Evolutionary conservation across 352 stramenopile genomes (phyloP).

Genomic region (Pythium monospermum): DNA sequence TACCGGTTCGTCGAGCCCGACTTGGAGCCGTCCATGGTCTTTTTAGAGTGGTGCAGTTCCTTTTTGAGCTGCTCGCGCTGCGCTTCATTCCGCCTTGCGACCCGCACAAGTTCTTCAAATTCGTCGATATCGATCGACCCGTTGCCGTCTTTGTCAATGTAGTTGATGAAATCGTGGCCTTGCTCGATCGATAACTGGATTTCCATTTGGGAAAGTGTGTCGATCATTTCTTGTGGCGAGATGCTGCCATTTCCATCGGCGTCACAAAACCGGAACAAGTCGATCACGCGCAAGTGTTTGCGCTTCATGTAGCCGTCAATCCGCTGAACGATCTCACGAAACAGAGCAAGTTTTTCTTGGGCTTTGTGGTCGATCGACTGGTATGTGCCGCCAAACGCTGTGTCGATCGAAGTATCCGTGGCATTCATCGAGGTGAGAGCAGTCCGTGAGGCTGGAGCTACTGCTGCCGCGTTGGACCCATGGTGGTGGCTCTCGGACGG

Average conservation of each 20-base stretch:
- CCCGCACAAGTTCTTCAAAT: slow-evolving; percentile 77
- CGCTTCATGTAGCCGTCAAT: slow-evolving; percentile 85
- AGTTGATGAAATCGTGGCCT: slow-evolving; percentile 59
- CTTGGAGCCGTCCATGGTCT: slow-evolving; percentile 25
- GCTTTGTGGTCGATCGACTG: slow-evolving; percentile 62
- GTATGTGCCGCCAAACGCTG: slow-evolving; percentile 47
- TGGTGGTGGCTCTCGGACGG: not conserved
- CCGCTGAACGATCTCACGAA: slow-evolving; percentile 69
- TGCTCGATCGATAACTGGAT: slow-evolving; percentile 69
- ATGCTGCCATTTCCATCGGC: slow-evolving; percentile 75
- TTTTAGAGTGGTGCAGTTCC: slow-evolving; percentile 47
- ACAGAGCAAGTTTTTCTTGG: slow-evolving; percentile 62
- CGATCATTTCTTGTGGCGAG: slow-evolving; percentile 74
- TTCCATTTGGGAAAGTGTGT: slow-evolving; percentile 81
- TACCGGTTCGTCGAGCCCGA: slow-evolving; percentile 23
- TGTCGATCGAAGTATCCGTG: slow-evolving; percentile 21
- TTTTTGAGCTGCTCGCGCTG: slow-evolving; percentile 71
- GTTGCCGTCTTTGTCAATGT: slow-evolving; percentile 83
- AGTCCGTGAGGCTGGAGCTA: too few species aligned
- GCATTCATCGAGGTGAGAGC: slow-evolving; percentile 8
- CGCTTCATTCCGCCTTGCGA: slow-evolving; percentile 59
- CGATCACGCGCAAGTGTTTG: slow-evolving; percentile 78
- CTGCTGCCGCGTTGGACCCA: not conserved
- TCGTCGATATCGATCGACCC: slow-evolving; percentile 82
- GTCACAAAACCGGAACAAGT: slow-evolving; percentile 84